Conservation (phyloP, 2,329 filamentous ascomycete species). For the Aspergillus sp. region DNA sequence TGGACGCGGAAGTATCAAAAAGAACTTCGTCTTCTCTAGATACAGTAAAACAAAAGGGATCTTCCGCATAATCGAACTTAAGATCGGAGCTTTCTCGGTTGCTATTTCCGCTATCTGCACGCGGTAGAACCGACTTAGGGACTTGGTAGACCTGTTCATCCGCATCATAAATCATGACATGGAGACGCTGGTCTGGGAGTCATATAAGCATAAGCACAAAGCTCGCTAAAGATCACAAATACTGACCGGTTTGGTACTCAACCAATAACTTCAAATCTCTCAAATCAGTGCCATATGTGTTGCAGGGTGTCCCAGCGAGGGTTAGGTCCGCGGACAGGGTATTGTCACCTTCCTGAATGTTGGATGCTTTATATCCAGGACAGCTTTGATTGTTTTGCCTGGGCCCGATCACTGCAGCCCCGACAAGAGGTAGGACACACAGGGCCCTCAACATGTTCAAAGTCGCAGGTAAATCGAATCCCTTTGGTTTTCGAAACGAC, state of each 20-base stretch:
- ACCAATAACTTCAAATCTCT: constrained; percentile 57
- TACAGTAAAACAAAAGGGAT: constrained; percentile 69
- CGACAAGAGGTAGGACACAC: constrained; percentile 28
- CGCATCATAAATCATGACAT: constrained; percentile 72
- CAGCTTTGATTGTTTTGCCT: constrained; percentile 23
- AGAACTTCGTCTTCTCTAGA: constrained; percentile 43
- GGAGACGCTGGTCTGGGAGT: constrained; percentile 61
- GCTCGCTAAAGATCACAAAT: background rate
- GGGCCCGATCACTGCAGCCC: constrained; percentile 25
- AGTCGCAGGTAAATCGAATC: background rate
- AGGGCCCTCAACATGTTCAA: constrained; percentile 27
- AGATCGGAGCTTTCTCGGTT: constrained; percentile 46
- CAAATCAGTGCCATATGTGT: constrained; percentile 60
- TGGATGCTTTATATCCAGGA: constrained; percentile 40
- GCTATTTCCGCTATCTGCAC: constrained; percentile 49
- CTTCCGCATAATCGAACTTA: constrained; percentile 52
- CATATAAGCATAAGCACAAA: background rate
- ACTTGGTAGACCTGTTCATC: constrained; percentile 72
- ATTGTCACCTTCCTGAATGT: constrained; percentile 30
- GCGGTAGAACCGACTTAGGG: constrained; percentile 66
- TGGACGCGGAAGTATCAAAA: constrained; percentile 68
- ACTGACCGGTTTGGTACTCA: constrained; percentile 60
- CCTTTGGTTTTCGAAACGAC: background rate
- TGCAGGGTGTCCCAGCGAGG: constrained; percentile 66
- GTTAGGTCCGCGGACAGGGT: constrained; percentile 68